A percentile compares a stretch with the other conserved stretches of the same genome.
Conservation (phyloP, 1,139 yeast genomes). For the Wickerhamiella infanticola region DNA sequence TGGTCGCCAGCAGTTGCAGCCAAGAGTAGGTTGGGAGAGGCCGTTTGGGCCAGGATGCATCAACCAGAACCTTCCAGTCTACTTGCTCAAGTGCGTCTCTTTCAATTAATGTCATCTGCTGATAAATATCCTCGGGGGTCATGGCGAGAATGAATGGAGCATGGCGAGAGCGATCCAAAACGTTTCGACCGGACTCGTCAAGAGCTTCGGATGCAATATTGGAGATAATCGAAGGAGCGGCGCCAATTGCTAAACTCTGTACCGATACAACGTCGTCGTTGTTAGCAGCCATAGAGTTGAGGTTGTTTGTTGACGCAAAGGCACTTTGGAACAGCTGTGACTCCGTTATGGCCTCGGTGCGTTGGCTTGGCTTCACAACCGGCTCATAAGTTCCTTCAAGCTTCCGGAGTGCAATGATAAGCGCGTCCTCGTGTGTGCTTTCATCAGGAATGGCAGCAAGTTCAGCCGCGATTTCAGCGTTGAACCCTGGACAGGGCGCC, state of each 20-base stretch:
- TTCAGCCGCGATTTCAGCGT: constrained; percentile 47
- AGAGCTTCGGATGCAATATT: not conserved
- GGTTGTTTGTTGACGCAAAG: constrained; percentile 6
- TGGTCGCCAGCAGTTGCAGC: constrained; percentile 59
- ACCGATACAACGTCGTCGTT: not conserved
- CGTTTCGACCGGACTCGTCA: not conserved
- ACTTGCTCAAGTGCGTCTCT: constrained; percentile 67
- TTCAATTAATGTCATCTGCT: constrained; percentile 76
- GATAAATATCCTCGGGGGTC: constrained; percentile 48
- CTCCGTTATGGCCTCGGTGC: constrained; percentile 3
- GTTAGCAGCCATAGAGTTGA: not conserved
- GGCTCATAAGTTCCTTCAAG: constrained; percentile 46
- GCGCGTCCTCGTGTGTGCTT: constrained; percentile 48
- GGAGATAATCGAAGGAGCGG: not conserved
- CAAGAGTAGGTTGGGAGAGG: constrained; percentile 66
- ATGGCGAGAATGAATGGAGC: constrained; percentile 68
- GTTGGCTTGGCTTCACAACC: constrained; percentile 1
- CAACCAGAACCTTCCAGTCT: constrained; percentile 85
- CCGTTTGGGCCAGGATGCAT: constrained; percentile 56
- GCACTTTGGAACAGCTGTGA: constrained; percentile 8
- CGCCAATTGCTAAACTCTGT: not conserved
- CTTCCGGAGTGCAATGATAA: constrained; percentile 58
- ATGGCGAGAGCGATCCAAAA: constrained; percentile 29
- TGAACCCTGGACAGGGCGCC: constrained; percentile 38
- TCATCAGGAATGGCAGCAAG: constrained; percentile 75